Evolutionary conservation across 495 filamentous ascomycete genomes (phyloP).

Genomic region (Neurospora terricola): DNA sequence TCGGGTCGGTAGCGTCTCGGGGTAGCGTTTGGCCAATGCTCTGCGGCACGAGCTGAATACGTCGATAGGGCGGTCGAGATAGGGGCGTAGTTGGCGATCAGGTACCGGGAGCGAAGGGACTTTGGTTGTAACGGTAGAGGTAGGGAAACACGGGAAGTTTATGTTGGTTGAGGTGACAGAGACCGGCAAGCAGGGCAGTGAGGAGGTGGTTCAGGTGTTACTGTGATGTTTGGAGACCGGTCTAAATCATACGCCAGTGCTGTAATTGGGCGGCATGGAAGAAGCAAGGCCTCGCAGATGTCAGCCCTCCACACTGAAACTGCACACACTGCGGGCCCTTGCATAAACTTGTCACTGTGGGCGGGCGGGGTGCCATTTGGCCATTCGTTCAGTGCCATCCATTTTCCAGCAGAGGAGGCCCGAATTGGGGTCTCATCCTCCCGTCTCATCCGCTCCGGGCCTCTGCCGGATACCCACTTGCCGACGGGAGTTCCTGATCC

Average conservation of each 20-base stretch:
- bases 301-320: neutral
- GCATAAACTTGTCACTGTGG: constrained; percentile 1
- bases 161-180: neutral
- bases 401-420: neutral
- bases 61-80: neutral
- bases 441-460: neutral
- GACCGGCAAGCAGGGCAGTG: neutral
- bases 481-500: neutral
- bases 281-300: neutral
- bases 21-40: neutral
- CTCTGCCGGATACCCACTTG: neutral
- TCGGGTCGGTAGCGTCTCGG: neutral
- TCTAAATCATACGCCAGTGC: neutral
- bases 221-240: neutral
- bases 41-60: neutral
- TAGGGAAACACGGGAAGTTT: neutral
- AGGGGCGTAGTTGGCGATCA: neutral
- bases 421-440: neutral
- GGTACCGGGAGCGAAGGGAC: neutral
- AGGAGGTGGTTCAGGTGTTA: neutral
- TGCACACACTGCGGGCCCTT: neutral
- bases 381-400: neutral
- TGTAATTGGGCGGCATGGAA: neutral
- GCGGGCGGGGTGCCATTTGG: neutral
- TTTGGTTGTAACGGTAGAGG: neutral